Evolutionary conservation across 257 asterid species (phyloP), one percentile per base, ranked within the genome.

Genomic region (Agastache rugosa): DNA sequence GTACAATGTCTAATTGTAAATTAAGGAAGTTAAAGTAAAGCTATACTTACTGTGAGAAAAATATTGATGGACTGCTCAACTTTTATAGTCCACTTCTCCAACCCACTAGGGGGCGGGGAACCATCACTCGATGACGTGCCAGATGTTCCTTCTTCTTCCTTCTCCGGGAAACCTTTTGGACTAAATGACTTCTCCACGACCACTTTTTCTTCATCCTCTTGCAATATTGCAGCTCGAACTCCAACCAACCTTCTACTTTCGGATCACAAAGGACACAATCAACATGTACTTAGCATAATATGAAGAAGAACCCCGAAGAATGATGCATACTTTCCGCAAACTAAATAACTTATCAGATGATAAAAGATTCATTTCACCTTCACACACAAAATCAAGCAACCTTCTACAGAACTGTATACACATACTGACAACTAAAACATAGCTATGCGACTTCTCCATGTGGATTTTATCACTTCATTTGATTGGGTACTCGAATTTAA

Each of bases 41-140:
- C 1, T 41, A 54, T 72, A 51, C 77, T 10, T 88, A 90, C 98
- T 71, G 97, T 95, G 65, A 95, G 96, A 54, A 92, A 76, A 58
- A 92, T 82, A 84, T 95, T 95, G 54, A 90, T 63, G n/a, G 98
- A 92, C 71, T 92, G 99, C 85, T 95, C 99, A 41, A 89, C 1
- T 84, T 92, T 92, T 74, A 92, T 78, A 65, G 84, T 72, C 93
- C 86, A 83, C 76, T 84, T 88, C 76, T 90, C 94, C 15, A 81
- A 69, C 81, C 82, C 90, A 80, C 78, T 83, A 31, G 93, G 55
- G 23, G 88, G 69, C 8, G 50, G 63, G 51, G 95, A 78, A 74
- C 73, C 73, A 22, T 82, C 73, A 8, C 76, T 84, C 0, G 86
- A 79, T 16, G 78, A 72, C 51, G 77, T 77, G 25, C 88, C 84